Evolutionary conservation across 2,329 filamentous ascomycete species (phyloP).

Genomic region (Corniculantispora saksenae): DNA sequence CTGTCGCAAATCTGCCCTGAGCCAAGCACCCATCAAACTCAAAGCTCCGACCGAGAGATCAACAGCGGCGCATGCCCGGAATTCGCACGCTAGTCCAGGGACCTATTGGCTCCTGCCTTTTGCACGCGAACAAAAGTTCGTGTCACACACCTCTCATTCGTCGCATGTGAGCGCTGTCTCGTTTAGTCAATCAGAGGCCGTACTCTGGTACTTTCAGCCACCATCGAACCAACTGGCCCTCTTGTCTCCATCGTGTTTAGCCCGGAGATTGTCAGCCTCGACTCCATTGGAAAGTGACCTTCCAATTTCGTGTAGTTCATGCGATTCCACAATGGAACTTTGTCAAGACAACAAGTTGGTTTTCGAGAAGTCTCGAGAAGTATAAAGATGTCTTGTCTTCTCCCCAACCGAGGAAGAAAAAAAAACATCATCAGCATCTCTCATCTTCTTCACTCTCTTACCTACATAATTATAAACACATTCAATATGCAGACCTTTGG

Average conservation of each 20-base stretch:
- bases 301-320: conserved; percentile 10
- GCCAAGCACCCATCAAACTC: background rate
- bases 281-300: background rate
- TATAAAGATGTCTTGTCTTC: conserved; percentile 13
- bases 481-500: conserved; percentile 19
- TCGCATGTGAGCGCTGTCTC: conserved; percentile 9
- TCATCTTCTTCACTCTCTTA: background rate
- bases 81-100: background rate
- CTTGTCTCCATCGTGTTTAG: background rate
- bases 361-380: background rate
- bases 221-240: background rate
- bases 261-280: background rate
- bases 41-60: conserved; percentile 1
- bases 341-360: background rate
- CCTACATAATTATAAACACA: background rate
- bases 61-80: background rate
- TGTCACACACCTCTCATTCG: background rate
- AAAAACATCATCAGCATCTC: background rate
- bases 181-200: background rate
- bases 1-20: background rate
- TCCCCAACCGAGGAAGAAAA: background rate
- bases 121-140: background rate
- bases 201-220: background rate
- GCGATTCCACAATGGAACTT: conserved; percentile 3
- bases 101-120: conserved; percentile 1